Conservation (phyloP, 2,329 filamentous ascomycete genomes). For the Colletotrichum viniferum region DNA sequence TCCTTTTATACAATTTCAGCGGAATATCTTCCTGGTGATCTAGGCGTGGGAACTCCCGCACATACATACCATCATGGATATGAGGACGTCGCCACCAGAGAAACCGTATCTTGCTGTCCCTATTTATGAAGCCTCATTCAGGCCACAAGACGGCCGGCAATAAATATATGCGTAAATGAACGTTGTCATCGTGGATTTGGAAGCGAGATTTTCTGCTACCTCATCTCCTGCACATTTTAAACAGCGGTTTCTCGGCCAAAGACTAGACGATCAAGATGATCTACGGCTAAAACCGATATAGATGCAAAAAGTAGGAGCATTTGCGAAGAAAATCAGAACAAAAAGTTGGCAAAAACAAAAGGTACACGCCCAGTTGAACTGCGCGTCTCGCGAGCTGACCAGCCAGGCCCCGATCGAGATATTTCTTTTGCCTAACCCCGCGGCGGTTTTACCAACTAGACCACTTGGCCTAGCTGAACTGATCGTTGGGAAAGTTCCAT, state of each 20-base stretch:
- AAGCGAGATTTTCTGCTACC: not conserved
- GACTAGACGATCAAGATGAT: no score
- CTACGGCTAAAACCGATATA: no score
- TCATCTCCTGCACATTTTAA: not conserved
- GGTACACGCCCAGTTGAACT: not conserved
- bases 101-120: no score
- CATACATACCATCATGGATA: not conserved
- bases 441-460: not conserved
- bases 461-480: not conserved
- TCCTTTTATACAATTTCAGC: no score
- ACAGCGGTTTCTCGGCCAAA: not conserved
- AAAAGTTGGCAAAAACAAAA: not conserved
- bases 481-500: not conserved
- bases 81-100: not conserved
- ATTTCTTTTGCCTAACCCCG: not conserved
- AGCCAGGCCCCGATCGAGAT: not conserved
- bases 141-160: no score
- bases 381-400: not conserved
- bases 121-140: no score
- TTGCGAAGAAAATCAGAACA: not conserved
- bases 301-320: not conserved
- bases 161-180: not conserved
- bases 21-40: not conserved
- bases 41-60: accelerated
- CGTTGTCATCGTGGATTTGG: not conserved